phyloP scores from a whole-genome alignment of 23 red algal genomes.

The Gracilariopsis chorda region DNA sequence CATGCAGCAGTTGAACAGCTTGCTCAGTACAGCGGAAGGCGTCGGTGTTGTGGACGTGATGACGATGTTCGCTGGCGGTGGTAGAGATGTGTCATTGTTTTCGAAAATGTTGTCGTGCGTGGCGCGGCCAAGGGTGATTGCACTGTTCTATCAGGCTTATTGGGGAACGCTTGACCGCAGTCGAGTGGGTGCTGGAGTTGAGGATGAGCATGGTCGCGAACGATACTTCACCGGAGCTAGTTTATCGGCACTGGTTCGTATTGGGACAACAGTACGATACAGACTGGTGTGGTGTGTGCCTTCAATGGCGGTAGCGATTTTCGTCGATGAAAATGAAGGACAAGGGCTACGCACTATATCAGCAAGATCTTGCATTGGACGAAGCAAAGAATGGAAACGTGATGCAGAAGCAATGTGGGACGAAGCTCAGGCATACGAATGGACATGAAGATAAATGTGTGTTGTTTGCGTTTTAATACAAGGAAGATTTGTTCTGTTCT shows the following conservation, averaged over 20 bases:
- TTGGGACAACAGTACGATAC: background rate
- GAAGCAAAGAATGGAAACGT: background rate
- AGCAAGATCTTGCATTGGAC: background rate
- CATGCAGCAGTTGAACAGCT: background rate
- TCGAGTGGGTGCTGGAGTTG: background rate
- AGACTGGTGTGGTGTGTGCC: conserved; percentile 9
- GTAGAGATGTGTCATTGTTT: background rate
- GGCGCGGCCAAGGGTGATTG: background rate
- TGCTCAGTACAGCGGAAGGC: background rate
- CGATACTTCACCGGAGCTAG: conserved; percentile 1
- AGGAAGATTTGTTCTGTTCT: background rate
- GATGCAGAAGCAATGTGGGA: conserved; percentile 43
- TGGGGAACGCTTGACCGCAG: background rate
- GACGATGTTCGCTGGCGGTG: background rate
- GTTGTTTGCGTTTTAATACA: conserved; percentile 11
- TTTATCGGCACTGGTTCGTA: background rate
- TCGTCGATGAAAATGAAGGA: background rate
- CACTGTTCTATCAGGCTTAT: conserved; percentile 10
- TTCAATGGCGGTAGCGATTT: background rate
- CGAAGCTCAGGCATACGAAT: background rate
- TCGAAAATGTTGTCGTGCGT: background rate
- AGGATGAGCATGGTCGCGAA: conserved; percentile 1
- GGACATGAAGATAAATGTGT: background rate
- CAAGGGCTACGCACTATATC: background rate
- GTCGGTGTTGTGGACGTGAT: background rate